Conservation (phyloP, 495 filamentous ascomycete genomes). For the Penicillium chermesinum region DNA sequence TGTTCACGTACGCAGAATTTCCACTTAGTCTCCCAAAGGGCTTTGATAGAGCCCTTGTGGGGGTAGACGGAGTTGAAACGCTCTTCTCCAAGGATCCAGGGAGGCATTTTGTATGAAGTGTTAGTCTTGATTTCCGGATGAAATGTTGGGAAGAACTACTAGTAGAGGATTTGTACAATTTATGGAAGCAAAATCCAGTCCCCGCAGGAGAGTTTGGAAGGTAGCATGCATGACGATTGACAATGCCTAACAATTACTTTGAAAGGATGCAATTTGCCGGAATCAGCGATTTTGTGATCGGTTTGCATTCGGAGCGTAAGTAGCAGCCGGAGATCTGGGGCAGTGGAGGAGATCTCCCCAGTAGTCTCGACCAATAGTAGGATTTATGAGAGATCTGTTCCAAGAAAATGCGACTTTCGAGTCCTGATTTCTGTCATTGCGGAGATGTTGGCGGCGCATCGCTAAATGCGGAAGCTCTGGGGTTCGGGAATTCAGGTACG, state of each 20-base stretch:
- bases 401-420: too few relatives aligned
- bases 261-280: background rate
- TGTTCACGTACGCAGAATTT: slow-evolving; percentile 60
- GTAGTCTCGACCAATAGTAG: too few relatives aligned
- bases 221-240: background rate
- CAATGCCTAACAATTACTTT: too few relatives aligned
- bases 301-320: background rate
- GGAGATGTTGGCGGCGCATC: too few relatives aligned
- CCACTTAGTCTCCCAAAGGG: slow-evolving; percentile 80
- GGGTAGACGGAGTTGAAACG: slow-evolving; percentile 35
- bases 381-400: too few relatives aligned
- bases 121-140: too few relatives aligned
- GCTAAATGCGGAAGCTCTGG: too few relatives aligned
- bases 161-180: background rate
- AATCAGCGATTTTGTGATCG: background rate
- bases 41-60: slow-evolving; percentile 68
- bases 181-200: background rate
- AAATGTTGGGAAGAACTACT: background rate
- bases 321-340: background rate
- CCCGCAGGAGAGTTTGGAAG: too few relatives aligned
- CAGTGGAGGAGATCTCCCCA: too few relatives aligned
- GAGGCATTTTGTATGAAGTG: background rate
- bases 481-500: too few relatives aligned
- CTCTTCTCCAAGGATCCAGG: slow-evolving; percentile 38
- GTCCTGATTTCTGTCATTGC: too few relatives aligned